Evolutionary conservation across 2,329 filamentous ascomycete genomes (phyloP), one percentile per base, ranked within the genome.

Genomic region (Aspergillus alliaceus): DNA sequence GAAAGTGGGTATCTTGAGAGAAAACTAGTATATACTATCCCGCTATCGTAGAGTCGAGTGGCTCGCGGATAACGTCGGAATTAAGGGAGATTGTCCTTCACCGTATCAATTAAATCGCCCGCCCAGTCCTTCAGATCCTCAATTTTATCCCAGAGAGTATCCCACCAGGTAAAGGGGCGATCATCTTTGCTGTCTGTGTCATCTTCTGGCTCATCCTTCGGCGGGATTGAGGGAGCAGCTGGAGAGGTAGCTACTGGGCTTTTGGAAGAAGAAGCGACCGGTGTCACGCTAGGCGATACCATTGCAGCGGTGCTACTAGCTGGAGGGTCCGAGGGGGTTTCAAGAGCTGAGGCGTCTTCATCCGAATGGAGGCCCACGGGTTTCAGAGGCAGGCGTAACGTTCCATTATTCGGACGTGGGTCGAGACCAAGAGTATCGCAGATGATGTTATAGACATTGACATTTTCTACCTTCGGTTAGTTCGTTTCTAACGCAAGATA

Each of bases 391-490:
- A 81, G 73, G 48, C 73, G 75, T 24, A 97, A 77, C 0, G 92
- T 96, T 50, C 93, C 93, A 69, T 98, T 98, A 72, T 96, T 97
- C 1, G 90, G 85, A 53, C 82, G 82, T 0, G 92, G 90, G 4
- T 74, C 73, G 56, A 98, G 78, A 12, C 88, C 87, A 25, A 98
- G 76, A 0, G 90, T 93, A 75, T 97, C 93, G 72, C 93, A 97
- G 44, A 98, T 76, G 60, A 98, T 90, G 68, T 96, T 96, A 77
- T 98, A 98, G 8, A 98, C 90, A 68, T 97, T 90, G 58, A 86
- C 93, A 63, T 98, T 98, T 84, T 97, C 90, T 93, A 65, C 24
- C 5, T n/a, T 20, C 24, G 4, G 29, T 66, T 53, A 61, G 57
- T n/a, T 24, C 12, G 20, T 24, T 27, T 48, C 62, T 57, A 62